Conservation (phyloP, 129 eudicot species). For the Arctium lappa region DNA sequence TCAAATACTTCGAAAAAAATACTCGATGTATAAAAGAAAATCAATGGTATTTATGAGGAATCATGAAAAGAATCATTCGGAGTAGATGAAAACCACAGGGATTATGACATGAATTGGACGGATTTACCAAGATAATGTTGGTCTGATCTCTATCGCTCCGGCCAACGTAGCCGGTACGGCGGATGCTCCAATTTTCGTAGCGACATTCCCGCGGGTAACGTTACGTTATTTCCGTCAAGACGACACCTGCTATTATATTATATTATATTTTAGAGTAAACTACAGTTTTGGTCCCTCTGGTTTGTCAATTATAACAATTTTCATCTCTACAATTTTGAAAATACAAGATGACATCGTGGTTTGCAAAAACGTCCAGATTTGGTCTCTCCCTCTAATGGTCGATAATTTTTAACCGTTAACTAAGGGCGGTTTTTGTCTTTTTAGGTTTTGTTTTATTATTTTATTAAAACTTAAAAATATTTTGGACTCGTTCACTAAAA, state of each 20-base stretch:
- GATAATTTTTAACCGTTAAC: not conserved
- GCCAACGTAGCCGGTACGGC: conserved; percentile 23
- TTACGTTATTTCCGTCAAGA: not conserved
- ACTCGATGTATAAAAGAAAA: not conserved
- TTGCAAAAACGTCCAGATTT: too few relatives aligned
- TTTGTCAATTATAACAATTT: not conserved
- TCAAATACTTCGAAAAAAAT: not conserved
- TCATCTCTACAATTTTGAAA: not conserved
- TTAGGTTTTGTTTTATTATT: too few relatives aligned
- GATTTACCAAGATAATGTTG: conserved; percentile 35
- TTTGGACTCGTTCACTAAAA: too few relatives aligned
- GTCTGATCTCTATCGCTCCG: conserved; percentile 19
- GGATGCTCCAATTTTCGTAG: conserved; percentile 36
- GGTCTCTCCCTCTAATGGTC: not conserved
- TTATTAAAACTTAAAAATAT: too few relatives aligned
- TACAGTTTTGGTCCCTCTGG: not conserved
- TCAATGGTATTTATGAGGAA: not conserved
- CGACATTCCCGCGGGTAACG: conserved; percentile 18
- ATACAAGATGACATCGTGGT: not conserved
- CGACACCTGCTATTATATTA: not conserved
- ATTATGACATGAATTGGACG: conserved; percentile 33
- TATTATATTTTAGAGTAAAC: not conserved
- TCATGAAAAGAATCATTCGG: not conserved
- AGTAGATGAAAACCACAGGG: not conserved
- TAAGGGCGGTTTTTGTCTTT: too few relatives aligned